These are phyloP conservation scores for Penicillium steckii DNA, from an alignment of 495 filamentous ascomycete genomes.

Conservation along the genomic window DNA sequence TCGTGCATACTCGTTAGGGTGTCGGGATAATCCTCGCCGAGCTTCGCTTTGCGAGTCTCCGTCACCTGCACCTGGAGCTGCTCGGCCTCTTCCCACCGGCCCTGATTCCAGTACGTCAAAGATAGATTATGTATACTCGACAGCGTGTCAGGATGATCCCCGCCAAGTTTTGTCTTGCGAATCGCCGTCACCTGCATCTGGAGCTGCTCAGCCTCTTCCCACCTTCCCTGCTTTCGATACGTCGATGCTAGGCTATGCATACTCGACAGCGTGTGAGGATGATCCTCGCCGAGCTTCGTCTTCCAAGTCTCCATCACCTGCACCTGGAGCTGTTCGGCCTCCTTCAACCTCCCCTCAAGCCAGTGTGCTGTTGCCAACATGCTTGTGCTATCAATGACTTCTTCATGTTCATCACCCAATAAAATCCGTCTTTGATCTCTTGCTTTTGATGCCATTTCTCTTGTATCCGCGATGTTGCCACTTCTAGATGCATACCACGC, in stretches of 20 bases:
- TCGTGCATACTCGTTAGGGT: not conserved
- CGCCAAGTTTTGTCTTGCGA: not conserved
- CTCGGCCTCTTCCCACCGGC: not conserved
- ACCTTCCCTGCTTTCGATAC: not conserved
- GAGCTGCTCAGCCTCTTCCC: not conserved
- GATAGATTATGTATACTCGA: not conserved
- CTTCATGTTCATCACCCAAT: slow-evolving; percentile 13
- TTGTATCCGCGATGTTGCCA: not conserved
- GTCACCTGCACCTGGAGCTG: not conserved
- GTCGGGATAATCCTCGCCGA: not conserved
- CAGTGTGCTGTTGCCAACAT: slow-evolving; percentile 22
- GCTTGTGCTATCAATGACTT: slow-evolving; percentile 6
- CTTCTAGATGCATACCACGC: not conserved
- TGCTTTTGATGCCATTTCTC: not conserved
- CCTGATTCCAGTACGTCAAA: not conserved
- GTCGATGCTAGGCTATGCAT: too few species aligned
- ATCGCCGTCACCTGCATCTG: not conserved
- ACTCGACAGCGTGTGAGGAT: too few species aligned
- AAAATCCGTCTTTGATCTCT: not conserved
- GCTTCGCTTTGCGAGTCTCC: not conserved
- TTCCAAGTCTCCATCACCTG: slow-evolving; percentile 1
- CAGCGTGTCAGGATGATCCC: not conserved
- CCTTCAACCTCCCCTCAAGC: slow-evolving; percentile 22
- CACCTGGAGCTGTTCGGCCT: slow-evolving; percentile 13
- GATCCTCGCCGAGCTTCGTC: not conserved